Percentiles rank a stretch among this genome's conserved stretches.
Conservation (phyloP, 2,329 filamentous ascomycete genomes). For the Allantophomopsis cytisporea region DNA sequence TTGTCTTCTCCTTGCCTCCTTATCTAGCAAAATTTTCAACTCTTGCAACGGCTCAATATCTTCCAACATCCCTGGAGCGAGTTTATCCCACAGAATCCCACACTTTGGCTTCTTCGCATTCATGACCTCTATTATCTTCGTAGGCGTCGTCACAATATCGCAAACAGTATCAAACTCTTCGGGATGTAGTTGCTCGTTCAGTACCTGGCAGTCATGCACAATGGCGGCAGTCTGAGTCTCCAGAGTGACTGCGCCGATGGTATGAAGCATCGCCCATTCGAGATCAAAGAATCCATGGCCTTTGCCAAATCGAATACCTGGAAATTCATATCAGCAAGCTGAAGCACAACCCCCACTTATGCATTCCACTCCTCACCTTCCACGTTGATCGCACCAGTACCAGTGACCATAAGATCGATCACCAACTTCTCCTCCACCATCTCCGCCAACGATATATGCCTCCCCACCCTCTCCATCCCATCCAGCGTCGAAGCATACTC, state of each 20-base stretch:
- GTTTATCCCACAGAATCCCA: conserved; percentile 17
- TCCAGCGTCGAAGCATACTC: conserved; percentile 19
- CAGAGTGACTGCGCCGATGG: conserved; percentile 12
- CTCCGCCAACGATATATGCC: conserved; percentile 15
- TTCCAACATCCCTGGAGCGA: conserved; percentile 17
- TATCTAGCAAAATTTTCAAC: not conserved
- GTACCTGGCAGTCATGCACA: conserved; percentile 21
- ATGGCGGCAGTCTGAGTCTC: conserved; percentile 14
- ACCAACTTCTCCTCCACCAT: conserved; percentile 12
- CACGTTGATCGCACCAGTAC: conserved; percentile 18
- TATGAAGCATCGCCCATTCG: conserved; percentile 21
- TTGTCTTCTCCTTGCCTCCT: too few relatives aligned
- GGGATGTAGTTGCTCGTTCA: conserved; percentile 14
- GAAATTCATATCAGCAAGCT: too few relatives aligned
- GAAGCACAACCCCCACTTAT: too few relatives aligned
- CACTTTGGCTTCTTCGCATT: conserved; percentile 12
- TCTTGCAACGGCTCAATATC: conserved; percentile 11
- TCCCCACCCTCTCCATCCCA: conserved; percentile 22
- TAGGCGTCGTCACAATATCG: conserved; percentile 21
- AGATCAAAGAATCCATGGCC: conserved; percentile 21
- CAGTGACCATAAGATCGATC: conserved; percentile 19
- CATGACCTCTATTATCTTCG: conserved; percentile 10
- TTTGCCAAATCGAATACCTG: conserved; percentile 15
- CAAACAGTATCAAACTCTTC: conserved; percentile 20
- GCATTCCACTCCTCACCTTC: conserved; percentile 8